Percentiles rank a stretch among this genome's conserved stretches.
Conservation (phyloP, 139 green algal species). For the Auxenochlorella pyrenoidosa region DNA sequence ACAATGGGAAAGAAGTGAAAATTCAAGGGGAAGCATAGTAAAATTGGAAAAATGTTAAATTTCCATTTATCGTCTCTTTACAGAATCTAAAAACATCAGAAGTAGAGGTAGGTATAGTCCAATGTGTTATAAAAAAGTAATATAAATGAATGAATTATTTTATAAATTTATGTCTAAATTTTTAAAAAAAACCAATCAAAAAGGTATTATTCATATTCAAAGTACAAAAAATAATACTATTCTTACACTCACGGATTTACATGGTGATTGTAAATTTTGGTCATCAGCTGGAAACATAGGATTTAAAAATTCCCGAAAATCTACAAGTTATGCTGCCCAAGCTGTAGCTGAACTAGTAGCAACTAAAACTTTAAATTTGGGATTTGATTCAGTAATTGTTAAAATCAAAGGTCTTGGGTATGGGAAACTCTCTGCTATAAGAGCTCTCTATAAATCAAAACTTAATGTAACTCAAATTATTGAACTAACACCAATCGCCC, state of each 20-base stretch:
- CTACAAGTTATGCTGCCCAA: slow-evolving; percentile 48
- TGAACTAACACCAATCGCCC: slow-evolving; percentile 36
- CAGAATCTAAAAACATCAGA: slow-evolving; percentile 3
- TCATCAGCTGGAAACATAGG: slow-evolving; percentile 35
- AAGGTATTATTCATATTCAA: slow-evolving; percentile 54
- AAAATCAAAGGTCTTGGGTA: slow-evolving; percentile 47
- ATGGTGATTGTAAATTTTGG: slow-evolving; percentile 35
- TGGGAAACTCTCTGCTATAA: slow-evolving; percentile 37
- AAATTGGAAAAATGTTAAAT: slow-evolving; percentile 41
- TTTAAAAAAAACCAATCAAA: slow-evolving; percentile 53
- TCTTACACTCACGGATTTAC: slow-evolving; percentile 43
- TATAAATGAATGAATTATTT: slow-evolving; percentile 40
- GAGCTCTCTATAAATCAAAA: slow-evolving; percentile 40
- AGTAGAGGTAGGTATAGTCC: slow-evolving; percentile 4
- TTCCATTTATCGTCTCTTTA: neutral
- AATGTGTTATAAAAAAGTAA: slow-evolving; percentile 37
- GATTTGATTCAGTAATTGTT: slow-evolving; percentile 37
- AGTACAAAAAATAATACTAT: slow-evolving; percentile 53
- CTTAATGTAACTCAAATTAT: slow-evolving; percentile 32
- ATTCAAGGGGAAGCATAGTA: neutral
- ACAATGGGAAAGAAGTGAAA: too few relatives aligned
- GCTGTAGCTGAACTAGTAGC: slow-evolving; percentile 41
- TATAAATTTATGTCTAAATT: slow-evolving; percentile 44
- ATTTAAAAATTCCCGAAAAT: slow-evolving; percentile 48
- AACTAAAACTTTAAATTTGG: slow-evolving; percentile 31